These are phyloP conservation scores for Cladosporium sp. DNA, from an alignment of 2,329 filamentous ascomycete species.

Conservation along the genomic window DNA sequence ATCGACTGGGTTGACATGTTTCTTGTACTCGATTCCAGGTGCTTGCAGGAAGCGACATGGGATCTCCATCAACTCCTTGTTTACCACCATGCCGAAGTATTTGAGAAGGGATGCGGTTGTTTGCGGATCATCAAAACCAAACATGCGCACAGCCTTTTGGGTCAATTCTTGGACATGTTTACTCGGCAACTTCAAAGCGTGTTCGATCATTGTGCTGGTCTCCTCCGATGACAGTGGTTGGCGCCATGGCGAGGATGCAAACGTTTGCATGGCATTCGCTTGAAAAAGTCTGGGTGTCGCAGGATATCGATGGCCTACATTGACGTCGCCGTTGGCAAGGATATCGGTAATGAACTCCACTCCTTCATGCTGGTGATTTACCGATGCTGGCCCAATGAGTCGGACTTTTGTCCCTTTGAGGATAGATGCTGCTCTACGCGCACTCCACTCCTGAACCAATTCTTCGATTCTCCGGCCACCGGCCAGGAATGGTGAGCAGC, in stretches of 20 bases:
- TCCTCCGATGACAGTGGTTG: neutral
- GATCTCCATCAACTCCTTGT: neutral
- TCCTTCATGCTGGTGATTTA: neutral
- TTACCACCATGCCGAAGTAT: neutral
- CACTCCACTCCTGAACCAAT: neutral
- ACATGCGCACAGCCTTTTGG: neutral
- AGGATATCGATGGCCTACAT: too few species aligned
- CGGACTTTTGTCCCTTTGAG: slow-evolving; percentile 16
- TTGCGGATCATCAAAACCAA: neutral
- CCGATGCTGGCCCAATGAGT: neutral
- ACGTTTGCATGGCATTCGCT: neutral
- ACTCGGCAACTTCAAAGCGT: neutral
- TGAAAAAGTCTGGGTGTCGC: neutral
- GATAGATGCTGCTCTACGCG: neutral
- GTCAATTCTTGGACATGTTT: neutral
- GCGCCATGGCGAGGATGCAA: neutral
- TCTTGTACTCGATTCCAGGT: neutral
- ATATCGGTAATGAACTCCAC: neutral
- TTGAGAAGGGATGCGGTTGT: neutral
- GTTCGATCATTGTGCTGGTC: slow-evolving; percentile 12
- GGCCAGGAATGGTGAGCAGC: slow-evolving; percentile 17
- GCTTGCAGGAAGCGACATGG: neutral
- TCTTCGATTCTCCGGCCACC: neutral
- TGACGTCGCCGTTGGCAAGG: neutral
- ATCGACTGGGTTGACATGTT: neutral